phyloP scores from a whole-genome alignment of 139 green algal species.

The Nannochloris sp. region DNA sequence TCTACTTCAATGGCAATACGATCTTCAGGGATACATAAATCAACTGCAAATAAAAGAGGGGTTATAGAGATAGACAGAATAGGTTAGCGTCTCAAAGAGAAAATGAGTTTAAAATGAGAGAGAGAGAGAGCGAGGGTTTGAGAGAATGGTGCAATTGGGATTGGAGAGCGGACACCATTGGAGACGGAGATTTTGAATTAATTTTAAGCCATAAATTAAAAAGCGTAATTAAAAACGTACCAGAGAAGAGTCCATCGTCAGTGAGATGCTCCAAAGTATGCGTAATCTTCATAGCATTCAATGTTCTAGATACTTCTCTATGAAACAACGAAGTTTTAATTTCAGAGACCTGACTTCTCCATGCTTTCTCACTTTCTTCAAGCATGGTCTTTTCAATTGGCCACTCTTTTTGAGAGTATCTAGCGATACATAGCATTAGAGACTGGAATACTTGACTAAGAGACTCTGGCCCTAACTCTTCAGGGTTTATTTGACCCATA shows the following conservation, averaged over 20 bases:
- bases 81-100: too few relatives aligned
- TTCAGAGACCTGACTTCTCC: not conserved
- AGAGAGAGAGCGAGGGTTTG: too few relatives aligned
- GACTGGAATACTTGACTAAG: not conserved
- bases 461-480: too few relatives aligned
- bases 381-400: not conserved
- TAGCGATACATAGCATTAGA: not conserved
- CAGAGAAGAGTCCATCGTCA: constrained; percentile 32
- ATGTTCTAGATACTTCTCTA: constrained; percentile 23
- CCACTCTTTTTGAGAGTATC: not conserved
- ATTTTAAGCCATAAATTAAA: not conserved
- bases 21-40: constrained; percentile 35
- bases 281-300: constrained; percentile 20
- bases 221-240: not conserved
- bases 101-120: too few relatives aligned
- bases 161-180: too few relatives aligned
- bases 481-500: too few relatives aligned
- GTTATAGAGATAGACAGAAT: too few relatives aligned
- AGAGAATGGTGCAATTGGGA: too few relatives aligned
- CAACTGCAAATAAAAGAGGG: too few relatives aligned
- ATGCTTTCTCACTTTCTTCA: too few relatives aligned
- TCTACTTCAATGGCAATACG: constrained; percentile 44
- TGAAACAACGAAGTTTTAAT: constrained; percentile 31
- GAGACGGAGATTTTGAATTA: constrained; percentile 2
- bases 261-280: constrained; percentile 36